Conservation (phyloP, 768 basidiomycete species). For the Amanita rubescens region DNA sequence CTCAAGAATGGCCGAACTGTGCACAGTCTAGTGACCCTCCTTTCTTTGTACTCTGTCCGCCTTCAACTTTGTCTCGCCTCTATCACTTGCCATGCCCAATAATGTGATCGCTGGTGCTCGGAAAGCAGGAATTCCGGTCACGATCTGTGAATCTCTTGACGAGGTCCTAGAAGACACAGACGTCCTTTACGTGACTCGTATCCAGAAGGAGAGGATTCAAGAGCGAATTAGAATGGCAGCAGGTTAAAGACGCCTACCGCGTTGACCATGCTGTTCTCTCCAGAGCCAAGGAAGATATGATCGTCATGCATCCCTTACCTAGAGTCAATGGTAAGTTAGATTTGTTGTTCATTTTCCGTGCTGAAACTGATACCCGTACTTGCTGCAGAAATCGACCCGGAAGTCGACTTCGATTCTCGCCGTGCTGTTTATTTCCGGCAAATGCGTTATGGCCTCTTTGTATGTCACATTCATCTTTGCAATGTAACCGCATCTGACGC, state of each 20-base stretch:
- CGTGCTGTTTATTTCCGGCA: constrained; percentile 97
- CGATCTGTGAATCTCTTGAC: constrained; percentile 81
- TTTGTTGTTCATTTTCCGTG: background rate
- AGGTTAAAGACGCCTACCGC: constrained; percentile 87
- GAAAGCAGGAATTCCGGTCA: constrained; percentile 73
- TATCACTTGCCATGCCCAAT: constrained; percentile 82
- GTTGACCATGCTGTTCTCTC: constrained; percentile 92
- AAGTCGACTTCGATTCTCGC: constrained; percentile 93
- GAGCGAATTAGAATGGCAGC: constrained; percentile 75
- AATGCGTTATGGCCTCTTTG: constrained; percentile 97
- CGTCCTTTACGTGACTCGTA: constrained; percentile 92
- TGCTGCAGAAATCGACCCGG: constrained; percentile 89
- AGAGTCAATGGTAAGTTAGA: constrained; percentile 66
- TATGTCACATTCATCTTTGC: constrained; percentile 36
- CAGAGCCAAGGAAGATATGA: constrained; percentile 93
- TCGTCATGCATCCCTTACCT: constrained; percentile 99
- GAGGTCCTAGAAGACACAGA: constrained; percentile 90
- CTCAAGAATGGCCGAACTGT: constrained; percentile 98
- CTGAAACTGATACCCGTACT: constrained; percentile 7
- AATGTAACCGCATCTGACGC: background rate
- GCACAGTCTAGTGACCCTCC: constrained; percentile 87
- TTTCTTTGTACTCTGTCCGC: constrained; percentile 87
- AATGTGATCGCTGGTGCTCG: constrained; percentile 77
- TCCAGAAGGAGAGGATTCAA: constrained; percentile 94
- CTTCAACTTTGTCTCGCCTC: constrained; percentile 94